Percentiles rank a stretch among this genome's conserved stretches.
Conservation (phyloP, 169 alveolate species). For the Plasmodium vinckei region DNA sequence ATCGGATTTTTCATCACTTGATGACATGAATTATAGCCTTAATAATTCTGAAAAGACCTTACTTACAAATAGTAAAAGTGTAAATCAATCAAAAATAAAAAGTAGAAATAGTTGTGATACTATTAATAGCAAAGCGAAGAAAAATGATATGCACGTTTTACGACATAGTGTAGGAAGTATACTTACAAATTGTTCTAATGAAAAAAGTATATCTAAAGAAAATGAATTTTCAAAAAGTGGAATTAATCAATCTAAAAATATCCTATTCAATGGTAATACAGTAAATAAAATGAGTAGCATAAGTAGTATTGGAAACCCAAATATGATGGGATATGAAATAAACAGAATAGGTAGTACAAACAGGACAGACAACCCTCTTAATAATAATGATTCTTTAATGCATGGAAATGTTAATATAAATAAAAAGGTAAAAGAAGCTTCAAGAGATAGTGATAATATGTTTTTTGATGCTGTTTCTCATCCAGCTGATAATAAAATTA, state of each 20-base stretch:
- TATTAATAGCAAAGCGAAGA: conserved; percentile 29
- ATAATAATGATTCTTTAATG: too few relatives aligned
- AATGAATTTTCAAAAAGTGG: neutral
- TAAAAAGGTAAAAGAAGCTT: too few relatives aligned
- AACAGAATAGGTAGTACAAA: too few relatives aligned
- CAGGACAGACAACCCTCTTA: too few relatives aligned
- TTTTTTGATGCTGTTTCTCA: conserved; percentile 68
- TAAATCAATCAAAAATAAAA: conserved; percentile 12
- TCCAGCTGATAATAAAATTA: conserved; percentile 1
- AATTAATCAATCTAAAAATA: neutral
- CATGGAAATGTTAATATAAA: too few relatives aligned
- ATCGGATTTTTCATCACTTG: conserved; percentile 69
- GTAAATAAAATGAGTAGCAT: too few relatives aligned
- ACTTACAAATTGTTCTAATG: conserved; percentile 23
- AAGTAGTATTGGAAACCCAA: too few relatives aligned
- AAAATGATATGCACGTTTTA: conserved; percentile 9
- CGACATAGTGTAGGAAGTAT: conserved; percentile 67
- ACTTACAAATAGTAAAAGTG: conserved; percentile 7
- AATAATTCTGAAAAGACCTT: conserved; percentile 31
- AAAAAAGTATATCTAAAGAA: conserved; percentile 13
- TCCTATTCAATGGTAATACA: neutral
- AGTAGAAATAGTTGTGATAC: conserved; percentile 63
- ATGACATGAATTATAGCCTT: conserved; percentile 57
- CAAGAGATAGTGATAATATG: conserved; percentile 16
- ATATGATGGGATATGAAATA: too few relatives aligned